Evolutionary conservation across 305 asterid genomes (phyloP), one percentile per base, ranked within the genome.

Genomic region (Rubia tinctorum): DNA sequence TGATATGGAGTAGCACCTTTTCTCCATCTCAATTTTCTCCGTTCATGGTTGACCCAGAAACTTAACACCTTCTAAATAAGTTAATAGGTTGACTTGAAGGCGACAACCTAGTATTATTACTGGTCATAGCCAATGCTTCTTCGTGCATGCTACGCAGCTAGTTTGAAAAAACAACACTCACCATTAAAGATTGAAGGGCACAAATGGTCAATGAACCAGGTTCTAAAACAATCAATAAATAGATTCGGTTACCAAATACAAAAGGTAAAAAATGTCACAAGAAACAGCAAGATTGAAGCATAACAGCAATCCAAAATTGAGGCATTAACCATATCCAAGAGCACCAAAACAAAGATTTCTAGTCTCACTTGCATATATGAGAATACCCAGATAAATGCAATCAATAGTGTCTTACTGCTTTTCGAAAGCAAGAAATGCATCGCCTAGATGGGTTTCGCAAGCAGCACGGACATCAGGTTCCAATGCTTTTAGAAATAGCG

Each of bases 391-490:
- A 17, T 59, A 17, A 49, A 8, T 18, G 7, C 15, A 6, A 15
- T 34, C 20, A 40, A 2, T 8, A 62, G 42, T 15, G 6, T 71
- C 56, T 71, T 53, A 71, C 64, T 55, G 78, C 79, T 88, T 88
- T 87, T 72, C 86, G 70, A 91, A 71, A 72, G 84, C 73, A 72
- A 80, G 83, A 83, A 91, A 93, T 27, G 70, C 30, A 3, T 91
- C 91, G 22, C 91, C 95, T 66, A 93, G 85, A 73, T 88, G 93
- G 72, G 90, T 75, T 80, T 85, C 87, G 44, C 95, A 90, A 7
- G 88, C 90, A 37, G 84, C 58, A 27, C 80, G 85, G 8, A 76
- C 85, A 37, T 91, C 96, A 8, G 87, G 78, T 74, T 84, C 95
- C 88, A 95, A 77, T 43, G 85, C 77, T 72, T 84, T 78, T 15